phyloP scores from a whole-genome alignment of 1,284 basidiomycete species.

The Albatrellus sp. region DNA sequence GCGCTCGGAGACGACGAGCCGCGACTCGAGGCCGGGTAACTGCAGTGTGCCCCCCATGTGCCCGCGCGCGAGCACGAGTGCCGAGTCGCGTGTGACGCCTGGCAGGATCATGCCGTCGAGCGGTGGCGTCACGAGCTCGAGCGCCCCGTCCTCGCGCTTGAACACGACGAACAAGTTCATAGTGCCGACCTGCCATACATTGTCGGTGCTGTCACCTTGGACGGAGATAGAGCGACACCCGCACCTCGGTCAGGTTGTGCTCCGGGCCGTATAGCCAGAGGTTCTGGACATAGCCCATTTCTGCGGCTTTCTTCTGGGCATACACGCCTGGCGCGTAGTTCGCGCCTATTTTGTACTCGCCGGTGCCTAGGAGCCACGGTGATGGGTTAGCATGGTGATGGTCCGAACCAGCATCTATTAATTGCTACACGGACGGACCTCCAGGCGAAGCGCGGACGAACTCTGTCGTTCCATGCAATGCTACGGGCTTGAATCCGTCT shows the following conservation, averaged over 20 bases:
- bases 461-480: slow-evolving; percentile 84
- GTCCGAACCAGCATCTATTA: not conserved
- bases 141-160: slow-evolving; percentile 59
- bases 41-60: slow-evolving; percentile 51
- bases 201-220: not conserved
- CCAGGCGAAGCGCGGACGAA: slow-evolving; percentile 85
- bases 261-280: slow-evolving; percentile 89
- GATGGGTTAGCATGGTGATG: not conserved
- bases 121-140: slow-evolving; percentile 84
- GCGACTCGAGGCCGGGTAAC: slow-evolving; percentile 52
- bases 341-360: slow-evolving; percentile 83
- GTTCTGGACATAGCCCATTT: slow-evolving; percentile 86
- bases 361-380: slow-evolving; percentile 43
- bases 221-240: not conserved
- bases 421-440: slow-evolving; percentile 24
- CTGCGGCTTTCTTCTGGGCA: slow-evolving; percentile 78
- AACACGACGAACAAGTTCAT: slow-evolving; percentile 96
- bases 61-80: slow-evolving; percentile 70
- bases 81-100: slow-evolving; percentile 90
- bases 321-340: slow-evolving; percentile 90
- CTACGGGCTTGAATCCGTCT: slow-evolving; percentile 49
- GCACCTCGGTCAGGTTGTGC: slow-evolving; percentile 71
- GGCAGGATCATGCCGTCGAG: slow-evolving; percentile 94
- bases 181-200: slow-evolving; percentile 56
- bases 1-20: slow-evolving; percentile 73